Evolutionary conservation across 192 early-diverging fungal genomes (phyloP).

Genomic region (Gonapodya prolifera): DNA sequence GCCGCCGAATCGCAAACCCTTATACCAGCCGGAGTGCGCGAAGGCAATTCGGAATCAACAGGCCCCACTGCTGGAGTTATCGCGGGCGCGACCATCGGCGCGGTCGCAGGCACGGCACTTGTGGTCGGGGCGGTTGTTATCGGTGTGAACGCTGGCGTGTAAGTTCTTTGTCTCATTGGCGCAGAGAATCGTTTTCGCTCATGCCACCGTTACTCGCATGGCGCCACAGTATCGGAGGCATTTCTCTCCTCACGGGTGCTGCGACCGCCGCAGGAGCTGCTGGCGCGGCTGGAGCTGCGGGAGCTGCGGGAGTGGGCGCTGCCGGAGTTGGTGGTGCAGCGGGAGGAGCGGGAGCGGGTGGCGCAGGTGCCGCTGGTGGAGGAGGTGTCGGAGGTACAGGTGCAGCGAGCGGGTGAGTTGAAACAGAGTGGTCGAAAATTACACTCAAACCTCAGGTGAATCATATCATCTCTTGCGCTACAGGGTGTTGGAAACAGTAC

Average conservation of each 20-base stretch:
- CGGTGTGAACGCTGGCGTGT: background rate
- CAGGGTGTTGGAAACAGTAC: background rate
- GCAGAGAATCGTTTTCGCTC: background rate
- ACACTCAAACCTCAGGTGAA: no score
- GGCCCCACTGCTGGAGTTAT: background rate
- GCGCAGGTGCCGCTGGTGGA: background rate
- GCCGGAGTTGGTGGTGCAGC: background rate
- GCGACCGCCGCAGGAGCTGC: background rate
- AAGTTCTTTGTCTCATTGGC: no score
- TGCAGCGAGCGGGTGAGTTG: background rate
- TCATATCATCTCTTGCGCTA: no score
- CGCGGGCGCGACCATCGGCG: background rate
- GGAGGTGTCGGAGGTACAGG: background rate
- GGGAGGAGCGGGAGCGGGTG: background rate
- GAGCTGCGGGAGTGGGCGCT: background rate
- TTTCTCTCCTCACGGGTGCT: background rate
- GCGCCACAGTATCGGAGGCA: background rate
- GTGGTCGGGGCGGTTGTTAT: background rate
- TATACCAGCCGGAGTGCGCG: no score
- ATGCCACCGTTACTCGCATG: background rate
- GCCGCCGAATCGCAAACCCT: no score
- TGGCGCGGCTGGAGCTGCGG: background rate
- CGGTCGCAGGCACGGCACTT: background rate
- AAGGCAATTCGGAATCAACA: background rate
- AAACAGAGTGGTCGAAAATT: no score